phyloP scores from a whole-genome alignment of 139 green algal genomes.

The Zygnema circumcarinatum region DNA sequence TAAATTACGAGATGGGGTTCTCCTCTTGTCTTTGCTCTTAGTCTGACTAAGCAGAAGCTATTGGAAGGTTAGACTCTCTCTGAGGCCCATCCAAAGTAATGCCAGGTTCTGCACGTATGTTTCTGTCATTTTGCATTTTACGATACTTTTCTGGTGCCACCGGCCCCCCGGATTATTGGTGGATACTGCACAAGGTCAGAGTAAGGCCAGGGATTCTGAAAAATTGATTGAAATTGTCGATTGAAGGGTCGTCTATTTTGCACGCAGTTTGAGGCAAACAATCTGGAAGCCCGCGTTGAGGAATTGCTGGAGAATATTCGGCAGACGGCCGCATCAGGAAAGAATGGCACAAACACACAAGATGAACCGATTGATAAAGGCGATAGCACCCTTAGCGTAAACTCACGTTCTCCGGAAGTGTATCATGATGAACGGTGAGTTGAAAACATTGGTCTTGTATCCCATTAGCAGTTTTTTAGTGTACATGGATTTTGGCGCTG shows the following conservation, averaged over 20 bases:
- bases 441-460: background rate
- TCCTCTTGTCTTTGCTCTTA: no score
- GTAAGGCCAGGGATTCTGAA: no score
- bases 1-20: no score
- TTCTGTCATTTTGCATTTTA: background rate
- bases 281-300: slow-evolving; percentile 27
- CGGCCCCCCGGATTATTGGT: no score
- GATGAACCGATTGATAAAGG: background rate
- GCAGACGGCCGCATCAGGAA: background rate
- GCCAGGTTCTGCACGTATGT: background rate
- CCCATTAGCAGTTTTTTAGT: background rate
- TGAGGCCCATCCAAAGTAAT: no score
- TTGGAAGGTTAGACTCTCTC: no score
- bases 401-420: background rate
- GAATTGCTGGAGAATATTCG: slow-evolving; percentile 8
- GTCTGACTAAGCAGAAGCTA: no score
- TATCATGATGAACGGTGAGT: background rate
- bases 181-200: no score
- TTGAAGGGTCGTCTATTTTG: no score
- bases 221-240: no score
- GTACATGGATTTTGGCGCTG: slow-evolving; percentile 1
- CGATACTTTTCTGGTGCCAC: background rate
- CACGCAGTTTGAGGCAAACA: slow-evolving; percentile 7
- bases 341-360: background rate
- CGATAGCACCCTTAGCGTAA: background rate